Base-by-base conservation (phyloP, 2,329 filamentous ascomycete species). In the Nemania sp. region DNA sequence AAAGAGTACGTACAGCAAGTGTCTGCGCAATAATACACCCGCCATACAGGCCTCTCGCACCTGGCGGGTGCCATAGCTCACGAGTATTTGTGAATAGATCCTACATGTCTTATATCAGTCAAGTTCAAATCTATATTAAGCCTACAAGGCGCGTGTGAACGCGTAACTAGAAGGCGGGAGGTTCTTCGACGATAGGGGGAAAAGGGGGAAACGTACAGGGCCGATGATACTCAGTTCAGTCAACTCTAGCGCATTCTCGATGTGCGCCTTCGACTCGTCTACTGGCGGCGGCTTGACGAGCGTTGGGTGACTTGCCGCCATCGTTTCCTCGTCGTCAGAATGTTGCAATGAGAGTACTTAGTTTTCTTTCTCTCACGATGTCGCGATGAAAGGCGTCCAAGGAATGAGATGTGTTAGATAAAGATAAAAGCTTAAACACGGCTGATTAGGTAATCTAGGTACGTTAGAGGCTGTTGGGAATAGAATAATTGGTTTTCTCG, bases 71-170 rank as follows among this genome's bases (percentile, higher is more conserved):
- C 94, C 94, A 98, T 69, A 96, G 87, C 24, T 92, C 92, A 43
- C 94, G 92, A 2, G 94, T 93, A 80, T 99, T 99, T 63, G 96
- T 98, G 84, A 96, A 99, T 73, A 98, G 90, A 79, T 97, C 92
- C 90, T 93, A 69, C 13, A 59, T 15, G 26, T 24, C 3, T 15
- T 6, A 26, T 15, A 64, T 68, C 18, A 66, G 57, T 24, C 52
- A 38, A 54, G 52, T n/a, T 29, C n/a, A 18, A 11, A 52, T 29
- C 24, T 24, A 15, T 3, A 22, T 13, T 41, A 41, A 11, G 11
- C 29, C 8, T 8, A 32, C 8, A 32, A 32, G 8, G 8, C 8
- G 8, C 29, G 29, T 8, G 5, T 32, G 29, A 32, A 32, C 29
- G 8, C 4, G 8, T 32, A 32, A 8, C 8, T 32, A 32, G 4